phyloP scores from a whole-genome alignment of 768 basidiomycete species.

The Thelephora aurantiotincta region DNA sequence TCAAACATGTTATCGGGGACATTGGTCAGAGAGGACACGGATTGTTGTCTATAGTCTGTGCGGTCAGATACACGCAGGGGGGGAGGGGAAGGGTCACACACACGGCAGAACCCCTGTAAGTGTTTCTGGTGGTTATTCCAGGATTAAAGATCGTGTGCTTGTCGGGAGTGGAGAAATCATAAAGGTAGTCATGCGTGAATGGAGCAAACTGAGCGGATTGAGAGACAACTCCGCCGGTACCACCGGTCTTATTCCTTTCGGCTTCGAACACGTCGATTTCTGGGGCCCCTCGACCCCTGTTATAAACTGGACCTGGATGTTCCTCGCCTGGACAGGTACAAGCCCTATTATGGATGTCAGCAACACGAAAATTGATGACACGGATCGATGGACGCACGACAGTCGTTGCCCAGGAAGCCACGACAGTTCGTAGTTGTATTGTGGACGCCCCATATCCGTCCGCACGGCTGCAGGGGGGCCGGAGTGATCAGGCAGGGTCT shows the following conservation, averaged over 20 bases:
- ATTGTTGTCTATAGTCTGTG: conserved; percentile 25
- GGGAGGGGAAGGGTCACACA: conserved; percentile 8
- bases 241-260: conserved; percentile 39
- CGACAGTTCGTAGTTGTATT: conserved; percentile 49
- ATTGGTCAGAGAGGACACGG: conserved; percentile 30
- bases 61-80: background rate
- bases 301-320: conserved; percentile 55
- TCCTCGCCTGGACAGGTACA: conserved; percentile 67
- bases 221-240: conserved; percentile 43
- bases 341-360: conserved; percentile 23
- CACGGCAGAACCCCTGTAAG: conserved; percentile 38
- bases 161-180: conserved; percentile 19
- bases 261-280: conserved; percentile 80
- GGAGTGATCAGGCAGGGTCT: conserved; percentile 28
- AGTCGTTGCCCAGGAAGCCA: conserved; percentile 70
- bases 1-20: conserved; percentile 42
- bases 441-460: conserved; percentile 29
- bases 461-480: conserved; percentile 50
- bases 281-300: conserved; percentile 53
- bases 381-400: conserved; percentile 28
- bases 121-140: conserved; percentile 20
- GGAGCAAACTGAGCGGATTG: conserved; percentile 66
- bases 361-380: background rate
- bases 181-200: conserved; percentile 32
- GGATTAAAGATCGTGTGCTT: conserved; percentile 22